Percentiles rank a stretch among this genome's conserved stretches.
Evolutionary conservation across 495 filamentous ascomycete genomes (phyloP).

Genomic region (Penicillium roqueforti): DNA sequence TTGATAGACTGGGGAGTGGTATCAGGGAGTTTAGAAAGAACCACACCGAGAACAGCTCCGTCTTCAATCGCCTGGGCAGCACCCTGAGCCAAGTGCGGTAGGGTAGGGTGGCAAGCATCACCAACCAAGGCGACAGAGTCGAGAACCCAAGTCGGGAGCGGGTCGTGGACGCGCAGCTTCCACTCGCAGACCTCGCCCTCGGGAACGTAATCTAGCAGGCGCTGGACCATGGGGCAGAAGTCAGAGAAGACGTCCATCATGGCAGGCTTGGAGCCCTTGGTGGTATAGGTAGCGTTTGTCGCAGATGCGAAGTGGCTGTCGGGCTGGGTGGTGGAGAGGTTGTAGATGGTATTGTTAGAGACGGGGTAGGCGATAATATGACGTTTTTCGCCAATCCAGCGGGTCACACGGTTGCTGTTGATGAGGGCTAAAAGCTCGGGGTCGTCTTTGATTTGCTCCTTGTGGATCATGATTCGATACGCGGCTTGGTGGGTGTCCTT

Average conservation of each 20-base stretch:
- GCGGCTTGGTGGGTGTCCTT: constrained; percentile 73
- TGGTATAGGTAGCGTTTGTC: constrained; percentile 73
- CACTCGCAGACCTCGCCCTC: constrained; percentile 80
- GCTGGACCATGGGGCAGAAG: constrained; percentile 67
- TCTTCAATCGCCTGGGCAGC: constrained; percentile 85
- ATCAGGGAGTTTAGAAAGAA: constrained; percentile 53
- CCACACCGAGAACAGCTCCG: constrained; percentile 65
- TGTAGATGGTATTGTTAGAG: constrained; percentile 70
- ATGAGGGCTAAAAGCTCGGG: constrained; percentile 65
- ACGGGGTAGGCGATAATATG: constrained; percentile 86
- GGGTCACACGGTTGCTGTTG: constrained; percentile 60
- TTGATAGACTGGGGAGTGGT: constrained; percentile 53
- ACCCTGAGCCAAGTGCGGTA: constrained; percentile 75
- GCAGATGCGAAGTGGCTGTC: constrained; percentile 68
- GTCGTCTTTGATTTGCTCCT: constrained; percentile 61
- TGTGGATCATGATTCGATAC: constrained; percentile 79
- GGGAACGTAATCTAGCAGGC: constrained; percentile 72
- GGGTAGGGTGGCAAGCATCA: constrained; percentile 75
- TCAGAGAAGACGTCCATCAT: constrained; percentile 65
- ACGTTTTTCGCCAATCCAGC: constrained; percentile 73
- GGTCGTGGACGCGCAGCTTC: constrained; percentile 68
- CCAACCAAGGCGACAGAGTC: constrained; percentile 66
- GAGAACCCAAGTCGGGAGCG: constrained; percentile 66
- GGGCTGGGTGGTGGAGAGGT: constrained; percentile 71
- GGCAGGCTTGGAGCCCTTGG: constrained; percentile 60